These are phyloP conservation scores for Cercospora sojina DNA, from an alignment of 2,329 filamentous ascomycete species.

Conservation along the genomic window DNA sequence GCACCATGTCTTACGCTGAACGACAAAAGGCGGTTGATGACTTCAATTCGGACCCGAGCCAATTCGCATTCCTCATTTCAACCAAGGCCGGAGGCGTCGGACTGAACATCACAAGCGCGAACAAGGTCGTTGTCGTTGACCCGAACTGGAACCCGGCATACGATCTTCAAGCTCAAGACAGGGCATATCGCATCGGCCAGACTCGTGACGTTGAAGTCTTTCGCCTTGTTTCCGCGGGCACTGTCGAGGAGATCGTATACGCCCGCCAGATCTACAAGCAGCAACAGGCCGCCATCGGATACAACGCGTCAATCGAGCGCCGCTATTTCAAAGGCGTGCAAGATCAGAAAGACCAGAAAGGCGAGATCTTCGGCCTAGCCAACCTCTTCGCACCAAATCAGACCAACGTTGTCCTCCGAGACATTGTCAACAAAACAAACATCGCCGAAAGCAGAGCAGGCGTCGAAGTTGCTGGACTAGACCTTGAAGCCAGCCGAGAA, in stretches of 20 bases:
- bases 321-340: conserved; percentile 96
- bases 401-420: conserved; percentile 77
- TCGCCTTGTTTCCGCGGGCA: conserved; percentile 83
- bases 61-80: conserved; percentile 95
- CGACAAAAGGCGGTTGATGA: conserved; percentile 77
- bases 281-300: conserved; percentile 96
- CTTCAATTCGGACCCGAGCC: conserved; percentile 82
- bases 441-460: conserved; percentile 89
- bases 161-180: conserved; percentile 92
- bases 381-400: conserved; percentile 84
- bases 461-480: conserved; percentile 73
- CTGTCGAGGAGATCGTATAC: conserved; percentile 96
- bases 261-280: conserved; percentile 98
- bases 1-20: conserved; percentile 77
- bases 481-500: conserved; percentile 66
- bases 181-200: conserved; percentile 94
- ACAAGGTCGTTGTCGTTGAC: conserved; percentile 96
- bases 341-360: conserved; percentile 75
- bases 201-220: conserved; percentile 92
- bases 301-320: conserved; percentile 86
- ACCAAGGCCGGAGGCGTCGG: conserved; percentile 92
- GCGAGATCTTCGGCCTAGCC: conserved; percentile 86
- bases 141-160: conserved; percentile 97
- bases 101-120: conserved; percentile 93
- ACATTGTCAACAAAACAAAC: conserved; percentile 98